Percentiles rank a stretch among this genome's conserved stretches.
Conservation (phyloP, 805 yeast genomes). For the Starmerella sirachaensis region DNA sequence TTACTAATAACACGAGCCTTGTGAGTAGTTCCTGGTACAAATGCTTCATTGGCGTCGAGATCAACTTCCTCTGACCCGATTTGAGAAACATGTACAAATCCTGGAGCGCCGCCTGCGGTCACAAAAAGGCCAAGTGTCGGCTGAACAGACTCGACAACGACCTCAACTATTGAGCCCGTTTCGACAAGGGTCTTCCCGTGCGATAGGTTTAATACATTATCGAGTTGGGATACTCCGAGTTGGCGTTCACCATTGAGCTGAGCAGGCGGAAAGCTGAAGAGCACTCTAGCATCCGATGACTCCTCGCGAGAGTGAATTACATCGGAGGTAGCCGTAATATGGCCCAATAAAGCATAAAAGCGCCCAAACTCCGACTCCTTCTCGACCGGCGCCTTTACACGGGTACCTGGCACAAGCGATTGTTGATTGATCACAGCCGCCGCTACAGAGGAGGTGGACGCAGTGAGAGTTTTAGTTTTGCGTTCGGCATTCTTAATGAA, state of each 20-base stretch:
- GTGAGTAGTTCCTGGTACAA: constrained; percentile 47
- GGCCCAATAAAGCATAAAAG: constrained; percentile 59
- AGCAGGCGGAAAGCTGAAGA: constrained; percentile 21
- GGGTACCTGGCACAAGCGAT: constrained; percentile 57
- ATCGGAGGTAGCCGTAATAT: constrained; percentile 59
- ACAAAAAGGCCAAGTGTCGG: constrained; percentile 29
- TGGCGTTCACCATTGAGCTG: constrained; percentile 37
- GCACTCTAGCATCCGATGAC: constrained; percentile 12
- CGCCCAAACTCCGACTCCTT: constrained; percentile 47
- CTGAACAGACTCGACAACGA: constrained; percentile 45
- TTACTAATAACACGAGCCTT: constrained; percentile 67
- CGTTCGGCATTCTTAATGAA: constrained; percentile 31
- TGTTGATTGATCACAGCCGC: constrained; percentile 52
- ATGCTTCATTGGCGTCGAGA: constrained; percentile 5
- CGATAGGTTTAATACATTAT: constrained; percentile 37
- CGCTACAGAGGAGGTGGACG: constrained; percentile 37
- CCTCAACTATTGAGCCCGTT: constrained; percentile 57
- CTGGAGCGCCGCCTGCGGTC: constrained; percentile 41
- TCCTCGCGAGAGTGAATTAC: constrained; percentile 45
- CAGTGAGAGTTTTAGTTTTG: constrained; percentile 12
- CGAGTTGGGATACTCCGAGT: constrained; percentile 51
- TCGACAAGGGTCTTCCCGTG: constrained; percentile 43
- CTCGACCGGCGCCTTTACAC: constrained; percentile 57
- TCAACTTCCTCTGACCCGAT: constrained; percentile 27
- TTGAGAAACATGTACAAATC: constrained; percentile 71